phyloP scores from a whole-genome alignment of 768 basidiomycete species.

The Mycena epipterygia region DNA sequence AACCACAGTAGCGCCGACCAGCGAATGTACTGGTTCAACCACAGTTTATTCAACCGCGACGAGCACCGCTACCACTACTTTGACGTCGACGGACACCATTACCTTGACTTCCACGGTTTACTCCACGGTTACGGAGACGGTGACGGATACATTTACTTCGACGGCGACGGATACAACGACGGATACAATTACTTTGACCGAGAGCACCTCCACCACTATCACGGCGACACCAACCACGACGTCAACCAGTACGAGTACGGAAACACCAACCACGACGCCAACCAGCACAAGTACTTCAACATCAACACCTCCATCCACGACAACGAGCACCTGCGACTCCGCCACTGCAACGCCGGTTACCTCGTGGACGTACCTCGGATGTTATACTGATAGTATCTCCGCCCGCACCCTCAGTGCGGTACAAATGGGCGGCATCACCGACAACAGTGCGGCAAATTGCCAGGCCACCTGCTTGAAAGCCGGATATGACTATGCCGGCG shows the following conservation, averaged over 20 bases:
- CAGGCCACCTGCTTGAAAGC: no score
- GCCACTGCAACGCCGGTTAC: conserved; percentile 1
- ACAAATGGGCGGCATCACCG: no score
- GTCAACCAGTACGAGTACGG: no score
- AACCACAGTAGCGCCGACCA: not conserved
- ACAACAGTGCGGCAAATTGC: no score
- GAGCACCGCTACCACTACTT: conserved; percentile 2
- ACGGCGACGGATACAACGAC: not conserved
- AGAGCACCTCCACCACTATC: not conserved
- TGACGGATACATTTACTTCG: not conserved
- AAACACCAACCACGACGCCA: no score
- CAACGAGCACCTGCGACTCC: conserved; percentile 3
- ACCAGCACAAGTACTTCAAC: not conserved
- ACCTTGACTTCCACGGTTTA: conserved; percentile 7
- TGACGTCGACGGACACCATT: conserved; percentile 7
- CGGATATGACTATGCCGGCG: no score
- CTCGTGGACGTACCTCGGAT: conserved; percentile 10
- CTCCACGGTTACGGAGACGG: not conserved
- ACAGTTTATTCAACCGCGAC: conserved; percentile 9
- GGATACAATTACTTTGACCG: not conserved
- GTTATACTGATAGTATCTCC: conserved; percentile 2
- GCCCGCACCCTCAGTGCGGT: no score
- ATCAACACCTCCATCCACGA: not conserved
- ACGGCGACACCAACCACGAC: not conserved
- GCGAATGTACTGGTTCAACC: conserved; percentile 9